Evolutionary conservation across 441 rosid species (phyloP), one percentile per base, ranked within the genome.

Genomic region (Biscutella laevigata): DNA sequence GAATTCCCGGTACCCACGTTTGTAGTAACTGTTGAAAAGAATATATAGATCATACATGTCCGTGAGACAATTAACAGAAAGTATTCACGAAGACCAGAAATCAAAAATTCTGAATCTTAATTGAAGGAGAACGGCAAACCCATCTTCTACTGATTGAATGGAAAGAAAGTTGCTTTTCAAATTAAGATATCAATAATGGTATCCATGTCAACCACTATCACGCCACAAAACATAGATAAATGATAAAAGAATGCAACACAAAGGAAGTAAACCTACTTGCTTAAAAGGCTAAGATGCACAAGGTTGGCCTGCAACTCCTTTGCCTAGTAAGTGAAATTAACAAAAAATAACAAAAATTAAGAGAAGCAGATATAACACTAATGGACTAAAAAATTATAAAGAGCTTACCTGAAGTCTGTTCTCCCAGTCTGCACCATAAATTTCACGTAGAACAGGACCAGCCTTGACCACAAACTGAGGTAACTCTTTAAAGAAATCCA

Each of bases 391-490:
- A 13, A 32, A 28, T 21, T 37, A 10, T 3, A 29, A 51, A 44
- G 55, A 57, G 21, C 32, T 25, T 8, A 91, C 98, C 96, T 88
- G 84, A n/a, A 91, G 88, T 66, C 71, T 79, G 44, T 39, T 80
- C 76, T 85, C 91, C 95, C 96, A 91, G 57, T 83, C 89, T 39
- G 76, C 67, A 38, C 98, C 98, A 64, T 81, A 82, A 34, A 70
- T 50, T 43, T 71, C 72, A 66, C 82, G 62, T 45, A 91, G 66
- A 4, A 82, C 67, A 48, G 94, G 76, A 60, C 85, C 87, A 54
- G 87, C 84, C 79, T 91, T 88, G 50, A 82, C 72, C 59, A 82
- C 68, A 79, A 79, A 88, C 58, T 85, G 98, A 62, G 95, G 95
- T 21, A 85, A 72, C 74, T 88, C 95, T 61, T 69, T 82, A 56